These are phyloP conservation scores for Cucurbitaria berberidis DNA, from an alignment of 2,329 filamentous ascomycete species.

Conservation along the genomic window DNA sequence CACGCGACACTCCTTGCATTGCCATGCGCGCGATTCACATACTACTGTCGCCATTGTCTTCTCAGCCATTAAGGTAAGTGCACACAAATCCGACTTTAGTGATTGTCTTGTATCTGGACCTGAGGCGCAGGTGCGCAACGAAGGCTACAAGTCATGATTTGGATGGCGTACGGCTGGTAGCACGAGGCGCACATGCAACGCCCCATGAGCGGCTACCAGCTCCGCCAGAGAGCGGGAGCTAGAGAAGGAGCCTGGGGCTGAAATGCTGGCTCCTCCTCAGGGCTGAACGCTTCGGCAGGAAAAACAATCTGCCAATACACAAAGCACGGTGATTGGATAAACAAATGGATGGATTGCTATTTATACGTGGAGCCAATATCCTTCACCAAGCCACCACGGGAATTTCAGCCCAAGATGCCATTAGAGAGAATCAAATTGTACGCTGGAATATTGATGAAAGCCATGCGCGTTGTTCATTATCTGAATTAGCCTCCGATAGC, in stretches of 20 bases:
- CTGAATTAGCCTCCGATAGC: background rate
- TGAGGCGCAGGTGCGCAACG: background rate
- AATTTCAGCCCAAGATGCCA: background rate
- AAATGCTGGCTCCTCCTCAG: background rate
- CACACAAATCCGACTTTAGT: background rate
- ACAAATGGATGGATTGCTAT: background rate
- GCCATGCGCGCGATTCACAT: background rate
- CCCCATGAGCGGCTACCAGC: background rate
- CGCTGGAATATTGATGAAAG: too few relatives aligned
- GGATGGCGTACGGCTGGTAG: background rate
- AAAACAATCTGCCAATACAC: background rate
- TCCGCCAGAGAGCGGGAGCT: background rate
- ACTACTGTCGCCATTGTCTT: slow-evolving; percentile 12
- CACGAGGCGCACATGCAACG: slow-evolving; percentile 6
- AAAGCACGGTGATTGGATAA: background rate
- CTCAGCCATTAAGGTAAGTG: slow-evolving; percentile 21
- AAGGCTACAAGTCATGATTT: slow-evolving; percentile 1
- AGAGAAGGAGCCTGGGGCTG: background rate
- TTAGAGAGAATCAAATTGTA: background rate
- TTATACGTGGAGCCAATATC: background rate
- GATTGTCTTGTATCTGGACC: background rate
- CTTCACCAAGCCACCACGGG: background rate
- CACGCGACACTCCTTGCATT: background rate
- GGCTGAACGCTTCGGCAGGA: background rate
- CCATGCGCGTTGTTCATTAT: background rate